Conservation (phyloP, 495 filamentous ascomycete genomes). For the Talaromyces proteolyticus region DNA sequence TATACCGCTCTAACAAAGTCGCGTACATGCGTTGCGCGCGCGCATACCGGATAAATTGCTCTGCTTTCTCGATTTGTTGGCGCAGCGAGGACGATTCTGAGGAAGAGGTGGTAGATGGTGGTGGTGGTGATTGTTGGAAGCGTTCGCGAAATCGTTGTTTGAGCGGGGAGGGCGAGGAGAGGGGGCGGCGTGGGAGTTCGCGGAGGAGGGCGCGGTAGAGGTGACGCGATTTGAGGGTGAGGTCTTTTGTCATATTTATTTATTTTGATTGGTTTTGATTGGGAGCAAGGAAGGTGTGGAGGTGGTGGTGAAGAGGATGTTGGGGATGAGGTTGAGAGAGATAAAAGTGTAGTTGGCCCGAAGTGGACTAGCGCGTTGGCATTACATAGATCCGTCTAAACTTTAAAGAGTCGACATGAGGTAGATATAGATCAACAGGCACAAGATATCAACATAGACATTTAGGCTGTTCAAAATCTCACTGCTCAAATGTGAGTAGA, state of each 20-base stretch:
- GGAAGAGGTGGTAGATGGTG: not conserved
- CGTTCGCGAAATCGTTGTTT: constrained; percentile 3
- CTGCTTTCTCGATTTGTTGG: constrained; percentile 47
- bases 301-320: not conserved
- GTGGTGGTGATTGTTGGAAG: not conserved
- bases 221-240: constrained; percentile 53
- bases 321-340: not conserved
- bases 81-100: constrained; percentile 5
- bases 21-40: constrained; percentile 77
- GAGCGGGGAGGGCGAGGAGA: constrained; percentile 37
- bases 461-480: too few relatives aligned
- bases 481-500: too few relatives aligned
- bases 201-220: constrained; percentile 88
- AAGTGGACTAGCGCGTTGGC: too few relatives aligned
- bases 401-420: too few relatives aligned
- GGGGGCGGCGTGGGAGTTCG: constrained; percentile 71
- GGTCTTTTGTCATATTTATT: constrained; percentile 13
- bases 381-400: too few relatives aligned
- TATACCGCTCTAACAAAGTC: constrained; percentile 81
- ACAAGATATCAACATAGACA: too few relatives aligned
- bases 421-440: too few relatives aligned
- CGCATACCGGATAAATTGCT: constrained; percentile 75
- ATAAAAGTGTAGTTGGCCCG: too few relatives aligned
- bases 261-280: not conserved
- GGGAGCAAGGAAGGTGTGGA: too few relatives aligned